Conservation (phyloP, 2,329 filamentous ascomycete species). For the Phaeosphaeriaceae sp. region DNA sequence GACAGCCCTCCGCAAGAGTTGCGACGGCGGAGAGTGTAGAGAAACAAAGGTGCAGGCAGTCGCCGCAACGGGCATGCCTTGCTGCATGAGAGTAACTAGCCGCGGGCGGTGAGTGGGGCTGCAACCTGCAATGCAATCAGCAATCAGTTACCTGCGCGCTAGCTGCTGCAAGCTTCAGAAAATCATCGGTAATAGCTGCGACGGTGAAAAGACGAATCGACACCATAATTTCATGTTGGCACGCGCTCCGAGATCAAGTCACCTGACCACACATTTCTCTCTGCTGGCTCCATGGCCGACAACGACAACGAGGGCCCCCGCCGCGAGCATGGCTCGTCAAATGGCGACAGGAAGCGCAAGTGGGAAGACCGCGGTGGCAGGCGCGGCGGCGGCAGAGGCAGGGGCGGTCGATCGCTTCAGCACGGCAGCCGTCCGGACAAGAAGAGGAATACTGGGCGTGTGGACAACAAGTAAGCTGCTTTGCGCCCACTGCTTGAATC, state of each 20-base stretch:
- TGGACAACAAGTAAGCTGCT: constrained; percentile 69
- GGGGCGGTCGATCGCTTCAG: constrained; percentile 46
- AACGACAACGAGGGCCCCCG: constrained; percentile 23
- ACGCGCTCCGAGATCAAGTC: constrained; percentile 30
- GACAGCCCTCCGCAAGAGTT: not conserved
- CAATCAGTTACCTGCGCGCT: not conserved
- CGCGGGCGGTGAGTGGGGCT: not conserved
- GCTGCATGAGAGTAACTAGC: not conserved
- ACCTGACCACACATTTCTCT: constrained; percentile 24
- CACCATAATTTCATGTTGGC: constrained; percentile 26
- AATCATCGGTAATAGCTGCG: not conserved
- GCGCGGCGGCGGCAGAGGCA: constrained; percentile 41
- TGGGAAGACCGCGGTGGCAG: constrained; percentile 34
- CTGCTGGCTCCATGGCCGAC: constrained; percentile 34
- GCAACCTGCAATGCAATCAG: too few relatives aligned
- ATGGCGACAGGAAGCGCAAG: constrained; percentile 43
- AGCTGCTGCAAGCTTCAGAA: not conserved
- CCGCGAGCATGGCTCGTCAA: constrained; percentile 29
- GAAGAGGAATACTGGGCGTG: constrained; percentile 72
- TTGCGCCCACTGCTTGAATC: not conserved
- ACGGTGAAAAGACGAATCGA: not conserved
- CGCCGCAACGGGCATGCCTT: not conserved
- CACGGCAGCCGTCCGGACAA: constrained; percentile 58
- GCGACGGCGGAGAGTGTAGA: not conserved
- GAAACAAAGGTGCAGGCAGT: not conserved